These are phyloP conservation scores for Aspergillus brasiliensis DNA, from an alignment of 2,329 filamentous ascomycete species.

Conservation along the genomic window DNA sequence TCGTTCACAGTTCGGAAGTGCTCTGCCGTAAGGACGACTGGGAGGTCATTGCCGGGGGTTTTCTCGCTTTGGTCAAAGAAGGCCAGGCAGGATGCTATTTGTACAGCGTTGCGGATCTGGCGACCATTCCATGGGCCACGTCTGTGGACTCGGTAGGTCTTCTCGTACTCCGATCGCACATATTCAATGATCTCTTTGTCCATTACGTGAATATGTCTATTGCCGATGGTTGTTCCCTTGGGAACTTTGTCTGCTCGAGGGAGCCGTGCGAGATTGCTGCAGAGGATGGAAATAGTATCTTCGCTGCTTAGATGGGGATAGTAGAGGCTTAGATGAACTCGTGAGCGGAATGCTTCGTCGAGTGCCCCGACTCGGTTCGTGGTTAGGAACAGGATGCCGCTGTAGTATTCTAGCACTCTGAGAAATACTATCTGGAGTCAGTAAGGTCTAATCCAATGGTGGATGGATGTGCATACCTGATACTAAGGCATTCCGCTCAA, in stretches of 20 bases:
- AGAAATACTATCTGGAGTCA: constrained; percentile 4
- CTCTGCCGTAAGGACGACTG: not conserved
- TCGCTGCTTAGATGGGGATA: constrained; percentile 7
- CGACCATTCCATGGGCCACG: not conserved
- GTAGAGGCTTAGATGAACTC: constrained; percentile 10
- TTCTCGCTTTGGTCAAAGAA: not conserved
- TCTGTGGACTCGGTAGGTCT: not conserved
- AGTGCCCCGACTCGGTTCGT: constrained; percentile 12
- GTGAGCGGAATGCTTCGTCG: constrained; percentile 13
- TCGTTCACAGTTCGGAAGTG: not conserved
- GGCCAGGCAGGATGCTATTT: not conserved
- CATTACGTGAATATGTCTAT: not conserved
- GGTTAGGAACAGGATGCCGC: constrained; percentile 12
- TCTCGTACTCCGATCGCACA: not conserved
- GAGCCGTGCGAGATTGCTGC: not conserved
- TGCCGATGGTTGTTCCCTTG: not conserved
- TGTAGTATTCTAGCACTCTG: constrained; percentile 11
- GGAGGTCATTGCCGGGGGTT: not conserved
- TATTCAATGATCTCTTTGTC: not conserved
- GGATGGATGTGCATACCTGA: constrained; percentile 15
- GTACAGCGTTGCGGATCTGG: constrained; percentile 3
- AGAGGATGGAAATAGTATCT: not conserved
- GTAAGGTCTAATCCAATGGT: not conserved
- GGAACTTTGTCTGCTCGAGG: not conserved
- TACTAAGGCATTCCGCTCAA: constrained; percentile 25